Evolutionary conservation across 1,284 basidiomycete genomes (phyloP).

Genomic region (Leccinum subrobustum): DNA sequence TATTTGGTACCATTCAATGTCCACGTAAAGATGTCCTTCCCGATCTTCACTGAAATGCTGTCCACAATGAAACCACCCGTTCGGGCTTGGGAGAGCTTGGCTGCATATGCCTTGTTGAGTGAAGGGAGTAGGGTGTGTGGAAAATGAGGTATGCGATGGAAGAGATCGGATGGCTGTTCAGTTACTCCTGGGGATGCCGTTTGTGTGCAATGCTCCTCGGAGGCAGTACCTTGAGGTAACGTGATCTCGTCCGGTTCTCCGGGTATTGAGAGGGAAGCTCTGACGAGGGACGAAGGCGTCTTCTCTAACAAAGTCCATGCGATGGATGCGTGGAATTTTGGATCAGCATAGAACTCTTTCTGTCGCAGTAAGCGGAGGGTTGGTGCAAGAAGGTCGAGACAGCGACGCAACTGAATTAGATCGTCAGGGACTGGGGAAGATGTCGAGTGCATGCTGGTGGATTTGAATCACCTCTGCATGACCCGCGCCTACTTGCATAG

Average conservation of each 20-base stretch:
- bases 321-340: slow-evolving; percentile 79
- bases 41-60: slow-evolving; percentile 60
- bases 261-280: neutral
- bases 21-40: slow-evolving; percentile 59
- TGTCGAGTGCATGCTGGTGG: neutral
- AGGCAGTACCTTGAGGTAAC: neutral
- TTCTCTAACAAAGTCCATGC: slow-evolving; percentile 68
- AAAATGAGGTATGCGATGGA: slow-evolving; percentile 51
- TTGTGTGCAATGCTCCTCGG: slow-evolving; percentile 6
- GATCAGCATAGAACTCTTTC: slow-evolving; percentile 67
- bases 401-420: slow-evolving; percentile 47
- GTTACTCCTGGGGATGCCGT: slow-evolving; percentile 3
- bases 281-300: slow-evolving; percentile 5
- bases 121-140: slow-evolving; percentile 46
- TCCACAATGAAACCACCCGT: slow-evolving; percentile 52
- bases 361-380: slow-evolving; percentile 59
- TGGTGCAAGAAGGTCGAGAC: slow-evolving; percentile 54
- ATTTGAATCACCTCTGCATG: slow-evolving; percentile 55
- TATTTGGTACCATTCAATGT: slow-evolving; percentile 33
- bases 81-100: slow-evolving; percentile 40
- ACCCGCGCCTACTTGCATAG: slow-evolving; percentile 75
- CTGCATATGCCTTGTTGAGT: slow-evolving; percentile 49
- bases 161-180: slow-evolving; percentile 12
- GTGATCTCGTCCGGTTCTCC: slow-evolving; percentile 3
- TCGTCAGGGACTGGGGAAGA: slow-evolving; percentile 17